These are phyloP conservation scores for Cyberlindnera bimundalis DNA, from an alignment of 805 yeast genomes.

Conservation along the genomic window DNA sequence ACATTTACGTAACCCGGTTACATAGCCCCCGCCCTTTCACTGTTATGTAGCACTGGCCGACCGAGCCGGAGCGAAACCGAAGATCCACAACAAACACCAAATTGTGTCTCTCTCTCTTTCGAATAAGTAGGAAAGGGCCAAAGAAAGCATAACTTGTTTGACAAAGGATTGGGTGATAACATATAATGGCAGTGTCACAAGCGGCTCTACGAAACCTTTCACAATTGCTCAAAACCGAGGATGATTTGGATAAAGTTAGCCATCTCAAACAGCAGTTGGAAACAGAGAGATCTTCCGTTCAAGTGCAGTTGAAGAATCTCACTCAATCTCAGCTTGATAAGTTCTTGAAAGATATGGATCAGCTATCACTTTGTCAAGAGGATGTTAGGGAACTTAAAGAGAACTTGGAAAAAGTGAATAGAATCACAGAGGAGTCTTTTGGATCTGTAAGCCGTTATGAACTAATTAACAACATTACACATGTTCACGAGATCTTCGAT, in stretches of 20 bases:
- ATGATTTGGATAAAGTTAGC: constrained; percentile 53
- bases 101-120: background rate
- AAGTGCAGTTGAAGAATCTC: constrained; percentile 43
- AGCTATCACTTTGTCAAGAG: constrained; percentile 36
- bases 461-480: constrained; percentile 62
- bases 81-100: background rate
- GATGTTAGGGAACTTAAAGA: constrained; percentile 50
- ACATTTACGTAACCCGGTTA: too few relatives aligned
- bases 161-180: background rate
- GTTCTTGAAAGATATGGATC: constrained; percentile 43
- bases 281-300: constrained; percentile 73
- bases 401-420: constrained; percentile 41
- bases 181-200: constrained; percentile 1
- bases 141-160: too few relatives aligned
- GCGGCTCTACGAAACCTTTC: constrained; percentile 30
- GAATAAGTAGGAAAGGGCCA: too few relatives aligned
- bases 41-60: too few relatives aligned
- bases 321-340: constrained; percentile 50
- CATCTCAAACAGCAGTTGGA: constrained; percentile 50
- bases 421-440: constrained; percentile 51
- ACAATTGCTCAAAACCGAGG: constrained; percentile 35
- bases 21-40: too few relatives aligned
- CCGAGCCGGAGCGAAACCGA: too few relatives aligned
- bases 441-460: constrained; percentile 64
- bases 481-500: constrained; percentile 66